Evolutionary conservation across 1,284 basidiomycete genomes (phyloP).

Genomic region (Ustilago sp.): DNA sequence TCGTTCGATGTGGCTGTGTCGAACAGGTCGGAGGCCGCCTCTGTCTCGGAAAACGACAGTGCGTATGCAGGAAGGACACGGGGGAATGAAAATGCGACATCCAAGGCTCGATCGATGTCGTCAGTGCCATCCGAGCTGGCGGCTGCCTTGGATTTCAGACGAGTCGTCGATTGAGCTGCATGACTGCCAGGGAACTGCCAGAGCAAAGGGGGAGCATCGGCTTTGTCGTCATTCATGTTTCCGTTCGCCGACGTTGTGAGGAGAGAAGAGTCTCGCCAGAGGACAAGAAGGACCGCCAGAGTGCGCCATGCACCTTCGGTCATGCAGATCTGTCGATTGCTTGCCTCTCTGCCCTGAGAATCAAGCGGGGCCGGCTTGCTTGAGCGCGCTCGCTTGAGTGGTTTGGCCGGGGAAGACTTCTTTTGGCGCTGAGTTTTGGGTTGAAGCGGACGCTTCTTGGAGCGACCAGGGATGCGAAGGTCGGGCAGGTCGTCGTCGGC

Average conservation of each 20-base stretch:
- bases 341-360: neutral
- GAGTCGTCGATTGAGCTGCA: neutral
- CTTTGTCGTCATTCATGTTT: neutral
- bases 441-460: slow-evolving; percentile 7
- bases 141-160: neutral
- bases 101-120: slow-evolving; percentile 33
- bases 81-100: slow-evolving; percentile 44
- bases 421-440: slow-evolving; percentile 4
- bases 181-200: slow-evolving; percentile 41
- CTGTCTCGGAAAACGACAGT: slow-evolving; percentile 1
- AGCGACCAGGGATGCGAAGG: slow-evolving; percentile 10
- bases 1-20: slow-evolving; percentile 8
- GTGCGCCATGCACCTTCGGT: slow-evolving; percentile 51
- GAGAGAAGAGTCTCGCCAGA: slow-evolving; percentile 28
- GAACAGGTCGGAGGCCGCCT: slow-evolving; percentile 12
- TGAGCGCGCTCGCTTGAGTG: slow-evolving; percentile 13
- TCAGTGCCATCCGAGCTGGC: slow-evolving; percentile 10
- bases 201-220: slow-evolving; percentile 21
- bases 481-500: slow-evolving; percentile 14
- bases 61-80: slow-evolving; percentile 27
- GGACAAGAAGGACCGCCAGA: slow-evolving; percentile 24
- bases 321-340: slow-evolving; percentile 10
- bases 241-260: neutral
- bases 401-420: slow-evolving; percentile 6
- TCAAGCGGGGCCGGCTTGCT: neutral